Base-by-base conservation (phyloP, 306 rosid species). In the Fagus crenata region DNA sequence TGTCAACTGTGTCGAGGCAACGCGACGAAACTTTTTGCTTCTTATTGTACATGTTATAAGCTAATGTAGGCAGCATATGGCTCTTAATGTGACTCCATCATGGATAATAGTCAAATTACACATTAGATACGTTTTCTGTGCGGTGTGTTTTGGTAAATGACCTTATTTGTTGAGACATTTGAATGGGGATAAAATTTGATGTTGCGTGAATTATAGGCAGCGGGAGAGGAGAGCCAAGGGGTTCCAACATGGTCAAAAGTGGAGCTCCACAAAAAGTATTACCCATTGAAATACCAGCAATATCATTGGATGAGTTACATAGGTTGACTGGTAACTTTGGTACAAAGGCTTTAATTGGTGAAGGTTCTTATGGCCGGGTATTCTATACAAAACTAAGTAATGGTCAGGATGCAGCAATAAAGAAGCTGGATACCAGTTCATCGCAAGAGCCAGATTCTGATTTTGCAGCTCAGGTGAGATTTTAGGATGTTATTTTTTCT, bases 291-390 rank as follows among this genome's bases (percentile, higher is more conserved):
- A 84, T 85, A 37, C 97, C 97, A 0, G 77, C 90, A 4, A 82
- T 95, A 5, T 18, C 91, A 28, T 72, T 95, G 82, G 92, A 82
- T 69, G 99, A 92, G 85, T 84, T 95, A 77, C 88, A 89, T 77
- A 88, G 96, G 77, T 74, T 84, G 54, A 95, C 99, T 31, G 75
- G 85, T 31, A 89, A 90, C 77, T 95, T 92, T 22, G 99, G 99
- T 43, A 5, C 86, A 14, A 87, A 89, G 78, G 87, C 97, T 55
- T 90, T 90, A 73, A 95, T 95, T 49, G 99, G 99, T 2, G 99
- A 95, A 89, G 99, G 99, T 77, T 95, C 99, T 36, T 95, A 95
- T 59, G 99, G 99, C 65, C 76, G 97, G 43, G 99, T 92, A 78
- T 95, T 77, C 86, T 83, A 60, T 33, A 96, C 96, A 17, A 92